Evolutionary conservation across 208 protist genomes (phyloP).

Genomic region (Leishmania major): DNA sequence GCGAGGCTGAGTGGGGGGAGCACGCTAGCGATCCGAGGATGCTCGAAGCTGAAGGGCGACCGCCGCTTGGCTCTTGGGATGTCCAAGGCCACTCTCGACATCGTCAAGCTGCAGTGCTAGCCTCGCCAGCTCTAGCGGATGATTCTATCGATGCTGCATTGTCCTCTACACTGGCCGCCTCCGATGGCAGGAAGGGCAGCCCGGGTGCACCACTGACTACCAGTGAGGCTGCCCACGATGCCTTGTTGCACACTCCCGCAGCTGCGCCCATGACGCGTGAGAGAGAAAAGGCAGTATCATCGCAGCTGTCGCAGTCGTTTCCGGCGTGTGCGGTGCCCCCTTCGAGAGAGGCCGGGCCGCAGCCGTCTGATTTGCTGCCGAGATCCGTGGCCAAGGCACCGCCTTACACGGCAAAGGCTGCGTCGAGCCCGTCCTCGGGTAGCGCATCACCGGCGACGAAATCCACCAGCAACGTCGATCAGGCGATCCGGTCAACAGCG

Average conservation of each 20-base stretch:
- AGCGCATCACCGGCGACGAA: background rate
- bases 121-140: background rate
- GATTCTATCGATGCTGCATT: background rate
- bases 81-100: background rate
- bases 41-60: background rate
- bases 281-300: background rate
- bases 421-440: background rate
- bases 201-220: background rate
- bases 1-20: background rate
- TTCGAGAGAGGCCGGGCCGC: background rate
- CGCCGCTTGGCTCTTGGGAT: background rate
- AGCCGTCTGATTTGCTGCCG: background rate
- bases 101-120: constrained; percentile 1
- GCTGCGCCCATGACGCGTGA: background rate
- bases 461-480: background rate
- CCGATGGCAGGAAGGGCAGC: background rate
- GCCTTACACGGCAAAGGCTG: background rate
- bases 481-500: background rate
- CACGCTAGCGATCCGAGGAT: background rate
- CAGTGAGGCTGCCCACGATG: background rate
- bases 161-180: background rate
- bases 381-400: background rate
- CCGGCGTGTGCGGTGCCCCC: background rate
- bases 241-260: background rate
- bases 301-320: background rate